These are phyloP conservation scores for Candida koratica DNA, from an alignment of 805 yeast genomes.

Conservation along the genomic window DNA sequence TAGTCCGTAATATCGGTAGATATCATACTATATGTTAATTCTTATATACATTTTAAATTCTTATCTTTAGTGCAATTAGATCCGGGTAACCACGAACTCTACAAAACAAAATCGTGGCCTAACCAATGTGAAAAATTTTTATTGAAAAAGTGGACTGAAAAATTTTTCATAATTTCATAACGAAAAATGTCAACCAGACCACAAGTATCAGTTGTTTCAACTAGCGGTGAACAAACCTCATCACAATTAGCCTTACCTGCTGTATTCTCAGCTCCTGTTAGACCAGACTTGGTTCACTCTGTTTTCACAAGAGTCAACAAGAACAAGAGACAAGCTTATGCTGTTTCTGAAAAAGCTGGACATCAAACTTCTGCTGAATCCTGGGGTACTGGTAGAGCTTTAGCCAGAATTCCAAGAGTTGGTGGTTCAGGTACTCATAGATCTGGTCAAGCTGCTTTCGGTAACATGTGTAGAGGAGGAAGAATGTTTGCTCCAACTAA, in stretches of 20 bases:
- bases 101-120: slow-evolving; percentile 1
- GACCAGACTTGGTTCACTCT: slow-evolving; percentile 98
- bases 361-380: slow-evolving; percentile 99
- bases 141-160: slow-evolving; percentile 6
- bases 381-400: slow-evolving; percentile 99
- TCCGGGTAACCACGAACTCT: not conserved
- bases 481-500: slow-evolving; percentile 99
- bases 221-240: slow-evolving; percentile 82
- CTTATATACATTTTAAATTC: not conserved
- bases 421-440: slow-evolving; percentile 99
- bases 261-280: slow-evolving; percentile 99
- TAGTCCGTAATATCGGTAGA: too few relatives aligned
- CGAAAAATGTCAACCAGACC: slow-evolving; percentile 59
- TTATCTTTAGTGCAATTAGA: too few relatives aligned
- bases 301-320: slow-evolving; percentile 98
- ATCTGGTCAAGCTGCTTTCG: slow-evolving; percentile 99
- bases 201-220: slow-evolving; percentile 91
- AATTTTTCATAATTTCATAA: slow-evolving; percentile 5
- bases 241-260: slow-evolving; percentile 92
- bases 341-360: slow-evolving; percentile 99
- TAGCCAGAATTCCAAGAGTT: slow-evolving; percentile 99
- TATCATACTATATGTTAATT: too few relatives aligned
- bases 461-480: slow-evolving; percentile 99
- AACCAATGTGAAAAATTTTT: slow-evolving; percentile 9
- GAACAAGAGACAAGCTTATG: slow-evolving; percentile 99